These are phyloP conservation scores for Xylogone sp. DNA, from an alignment of 2,329 filamentous ascomycete genomes.

Conservation along the genomic window DNA sequence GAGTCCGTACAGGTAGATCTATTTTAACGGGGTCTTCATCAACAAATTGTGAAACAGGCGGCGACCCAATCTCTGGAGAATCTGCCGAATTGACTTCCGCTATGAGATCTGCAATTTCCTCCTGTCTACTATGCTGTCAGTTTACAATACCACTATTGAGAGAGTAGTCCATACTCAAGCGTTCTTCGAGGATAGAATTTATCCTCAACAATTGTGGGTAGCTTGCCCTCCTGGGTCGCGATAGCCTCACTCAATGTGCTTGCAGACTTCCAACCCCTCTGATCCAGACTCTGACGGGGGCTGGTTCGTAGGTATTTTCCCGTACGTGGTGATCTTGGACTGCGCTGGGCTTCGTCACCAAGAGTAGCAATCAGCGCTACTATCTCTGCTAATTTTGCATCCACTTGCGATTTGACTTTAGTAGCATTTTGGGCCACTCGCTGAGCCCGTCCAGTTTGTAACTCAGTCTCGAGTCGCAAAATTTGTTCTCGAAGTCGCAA, in stretches of 20 bases:
- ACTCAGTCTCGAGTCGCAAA: conserved; percentile 63
- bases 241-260: conserved; percentile 30
- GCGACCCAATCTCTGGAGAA: conserved; percentile 67
- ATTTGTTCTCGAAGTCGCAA: conserved; percentile 68
- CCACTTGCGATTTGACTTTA: conserved; percentile 66
- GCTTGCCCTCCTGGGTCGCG: conserved; percentile 32
- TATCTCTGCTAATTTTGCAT: conserved; percentile 70
- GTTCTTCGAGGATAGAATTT: conserved; percentile 65
- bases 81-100: conserved; percentile 39
- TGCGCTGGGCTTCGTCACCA: conserved; percentile 55
- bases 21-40: conserved; percentile 52
- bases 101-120: conserved; percentile 23
- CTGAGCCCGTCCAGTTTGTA: conserved; percentile 57
- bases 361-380: conserved; percentile 62
- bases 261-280: conserved; percentile 45
- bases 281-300: conserved; percentile 26
- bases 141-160: conserved; percentile 11
- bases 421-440: conserved; percentile 63
- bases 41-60: conserved; percentile 55
- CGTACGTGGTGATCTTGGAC: conserved; percentile 39
- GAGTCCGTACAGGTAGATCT: conserved; percentile 38
- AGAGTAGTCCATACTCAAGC: conserved; percentile 52
- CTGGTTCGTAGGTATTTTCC: conserved; percentile 30
- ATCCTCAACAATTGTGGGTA: conserved; percentile 67
- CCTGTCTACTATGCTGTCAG: conserved; percentile 28